Percentiles rank a stretch among this genome's conserved stretches.
phyloP scores from a whole-genome alignment of 495 filamentous ascomycete genomes.

The Penicillium pancosmium region DNA sequence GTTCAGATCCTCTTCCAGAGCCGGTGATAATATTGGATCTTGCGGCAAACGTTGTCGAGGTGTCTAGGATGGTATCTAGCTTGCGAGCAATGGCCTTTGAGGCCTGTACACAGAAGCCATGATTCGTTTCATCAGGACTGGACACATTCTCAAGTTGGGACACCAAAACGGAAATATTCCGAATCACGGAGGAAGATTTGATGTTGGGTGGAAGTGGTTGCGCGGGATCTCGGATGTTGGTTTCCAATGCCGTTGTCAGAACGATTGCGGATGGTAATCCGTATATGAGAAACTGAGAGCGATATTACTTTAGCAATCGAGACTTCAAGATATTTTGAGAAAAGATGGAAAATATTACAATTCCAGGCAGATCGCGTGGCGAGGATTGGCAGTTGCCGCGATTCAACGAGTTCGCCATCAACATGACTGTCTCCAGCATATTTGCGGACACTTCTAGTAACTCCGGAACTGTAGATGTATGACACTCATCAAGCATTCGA shows the following conservation, averaged over 20 bases:
- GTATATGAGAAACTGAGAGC: slow-evolving; percentile 13
- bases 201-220: slow-evolving; percentile 15
- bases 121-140: slow-evolving; percentile 21
- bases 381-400: slow-evolving; percentile 3
- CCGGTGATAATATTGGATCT: background rate
- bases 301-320: background rate
- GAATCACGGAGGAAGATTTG: slow-evolving; percentile 19
- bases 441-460: slow-evolving; percentile 21
- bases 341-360: slow-evolving; percentile 13
- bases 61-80: slow-evolving; percentile 20
- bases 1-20: background rate
- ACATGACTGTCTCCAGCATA: slow-evolving; percentile 23
- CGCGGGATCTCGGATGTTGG: slow-evolving; percentile 6
- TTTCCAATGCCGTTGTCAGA: slow-evolving; percentile 17
- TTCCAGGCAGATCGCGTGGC: slow-evolving; percentile 17
- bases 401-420: slow-evolving; percentile 18
- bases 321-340: background rate
- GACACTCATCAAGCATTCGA: slow-evolving; percentile 13
- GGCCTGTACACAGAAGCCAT: slow-evolving; percentile 23
- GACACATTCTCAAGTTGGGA: slow-evolving; percentile 23
- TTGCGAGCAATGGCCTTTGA: slow-evolving; percentile 22
- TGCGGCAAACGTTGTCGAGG: slow-evolving; percentile 6
- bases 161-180: slow-evolving; percentile 20
- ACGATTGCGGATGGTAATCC: slow-evolving; percentile 21
- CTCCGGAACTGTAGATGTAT: slow-evolving; percentile 9